Conservation (phyloP, 2,329 filamentous ascomycete species). For the Zymoseptoria ardabiliae region DNA sequence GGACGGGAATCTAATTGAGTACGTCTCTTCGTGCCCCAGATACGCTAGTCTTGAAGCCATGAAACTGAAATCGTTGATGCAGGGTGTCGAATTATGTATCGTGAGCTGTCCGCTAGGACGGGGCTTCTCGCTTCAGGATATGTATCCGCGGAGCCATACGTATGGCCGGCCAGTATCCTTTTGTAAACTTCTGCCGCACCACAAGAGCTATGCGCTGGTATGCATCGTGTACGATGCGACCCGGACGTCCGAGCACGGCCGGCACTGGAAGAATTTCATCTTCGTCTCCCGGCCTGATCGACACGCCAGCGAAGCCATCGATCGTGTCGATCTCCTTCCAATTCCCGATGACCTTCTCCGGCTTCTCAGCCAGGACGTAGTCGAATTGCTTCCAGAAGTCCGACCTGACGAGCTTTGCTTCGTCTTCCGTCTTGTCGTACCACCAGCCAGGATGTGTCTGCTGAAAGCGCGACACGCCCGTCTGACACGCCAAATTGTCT, state of each 20-base stretch:
- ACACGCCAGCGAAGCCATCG: constrained; percentile 45
- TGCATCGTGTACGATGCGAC: constrained; percentile 5
- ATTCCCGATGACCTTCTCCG: constrained; percentile 40
- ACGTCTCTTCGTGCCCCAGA: constrained; percentile 22
- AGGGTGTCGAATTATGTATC: constrained; percentile 26
- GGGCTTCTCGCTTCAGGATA: constrained; percentile 38
- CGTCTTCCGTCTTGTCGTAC: constrained; percentile 55
- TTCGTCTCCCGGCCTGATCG: constrained; percentile 34
- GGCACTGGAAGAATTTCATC: constrained; percentile 19
- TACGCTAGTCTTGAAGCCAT: neutral
- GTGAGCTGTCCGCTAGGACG: constrained; percentile 10
- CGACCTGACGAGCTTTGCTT: constrained; percentile 39
- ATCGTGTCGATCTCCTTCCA: constrained; percentile 49
- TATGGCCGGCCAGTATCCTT: constrained; percentile 50
- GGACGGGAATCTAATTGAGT: constrained; percentile 58
- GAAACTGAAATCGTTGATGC: neutral
- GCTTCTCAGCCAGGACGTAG: constrained; percentile 50
- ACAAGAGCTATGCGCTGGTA: constrained; percentile 13
- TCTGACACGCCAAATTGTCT: constrained; percentile 57
- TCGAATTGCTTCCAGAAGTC: constrained; percentile 54
- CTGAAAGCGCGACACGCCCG: constrained; percentile 55
- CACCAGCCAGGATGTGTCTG: constrained; percentile 41
- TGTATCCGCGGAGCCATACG: constrained; percentile 48
- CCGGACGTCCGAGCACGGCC: constrained; percentile 5
- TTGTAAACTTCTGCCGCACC: constrained; percentile 30